Evolutionary conservation across 2,329 filamentous ascomycete genomes (phyloP), one percentile per base, ranked within the genome.

Genomic region (Hypoxylon rubiginosum): DNA sequence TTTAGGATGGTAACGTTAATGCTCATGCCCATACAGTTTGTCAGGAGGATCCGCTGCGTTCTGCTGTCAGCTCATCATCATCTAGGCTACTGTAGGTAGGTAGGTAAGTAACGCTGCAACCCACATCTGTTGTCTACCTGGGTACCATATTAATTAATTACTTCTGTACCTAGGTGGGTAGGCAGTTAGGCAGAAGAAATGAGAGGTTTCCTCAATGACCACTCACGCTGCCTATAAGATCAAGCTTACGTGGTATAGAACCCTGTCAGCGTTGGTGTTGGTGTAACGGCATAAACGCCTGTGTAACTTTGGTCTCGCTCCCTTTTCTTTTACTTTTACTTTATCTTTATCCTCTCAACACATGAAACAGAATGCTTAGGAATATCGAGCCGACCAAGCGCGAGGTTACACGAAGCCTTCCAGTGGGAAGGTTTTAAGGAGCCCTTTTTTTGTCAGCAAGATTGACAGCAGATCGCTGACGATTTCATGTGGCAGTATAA

Each of bases 221-320:
- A 48, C 34, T 39, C 17, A 30, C 26, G 45, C 30, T 36, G 60
- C 57, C 56, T 54, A 26, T 26, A 52, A 26, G 30, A 43, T 15
- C 4, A 51, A 41, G 49, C 57, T 68, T 63, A 66, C 59, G 48
- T 61, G 46, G 48, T 66, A 66, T 57, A 59, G 26, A 34, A 15
- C 43, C 41, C 43, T 32, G 49, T 34, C 51, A 52, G 32, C 30
- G 41, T 41, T 46, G 34, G 66, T 65, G 67, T 67, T 46, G 34
- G 66, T 65, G 67, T 67, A 67, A 69, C 67, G 41, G 32, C 21
- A 34, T 60, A 67, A 58, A 67, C 67, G 67, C 67, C 57, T 15
- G 67, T 69, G 62, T 67, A 63, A 69, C 64, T 58, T n/a, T 4
- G 51, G 24, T 45, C 17, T 30, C 59, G 58, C 52, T 17, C 19